phyloP scores from a whole-genome alignment of 2,329 filamentous ascomycete genomes.

The Penicillium sp. region DNA sequence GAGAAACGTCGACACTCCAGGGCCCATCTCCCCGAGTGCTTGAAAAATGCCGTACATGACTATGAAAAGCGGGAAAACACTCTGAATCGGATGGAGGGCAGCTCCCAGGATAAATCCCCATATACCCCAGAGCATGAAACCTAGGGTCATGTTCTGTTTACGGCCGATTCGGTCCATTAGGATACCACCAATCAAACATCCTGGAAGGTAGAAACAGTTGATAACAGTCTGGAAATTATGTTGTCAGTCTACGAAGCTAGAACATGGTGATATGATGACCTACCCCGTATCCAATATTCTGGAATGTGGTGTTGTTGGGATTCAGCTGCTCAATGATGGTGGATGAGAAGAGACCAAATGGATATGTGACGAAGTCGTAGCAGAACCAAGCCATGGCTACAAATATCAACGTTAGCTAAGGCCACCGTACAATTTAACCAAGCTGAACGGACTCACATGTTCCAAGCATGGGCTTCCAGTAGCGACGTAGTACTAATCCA shows the following conservation, averaged over 20 bases:
- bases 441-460: slow-evolving; percentile 24
- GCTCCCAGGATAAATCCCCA: slow-evolving; percentile 53
- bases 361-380: slow-evolving; percentile 56
- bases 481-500: slow-evolving; percentile 46
- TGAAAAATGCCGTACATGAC: slow-evolving; percentile 53
- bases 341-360: slow-evolving; percentile 55
- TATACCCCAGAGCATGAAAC: slow-evolving; percentile 45
- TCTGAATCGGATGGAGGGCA: slow-evolving; percentile 45
- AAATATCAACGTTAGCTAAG: background rate
- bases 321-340: slow-evolving; percentile 50
- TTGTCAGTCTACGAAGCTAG: background rate
- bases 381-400: slow-evolving; percentile 49
- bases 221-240: slow-evolving; percentile 41
- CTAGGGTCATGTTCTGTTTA: slow-evolving; percentile 51
- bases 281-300: slow-evolving; percentile 27
- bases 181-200: slow-evolving; percentile 47
- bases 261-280: background rate
- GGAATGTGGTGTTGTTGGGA: slow-evolving; percentile 39
- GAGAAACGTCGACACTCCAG: slow-evolving; percentile 43
- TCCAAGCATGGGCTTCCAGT: slow-evolving; percentile 51
- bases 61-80: slow-evolving; percentile 50
- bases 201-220: slow-evolving; percentile 52
- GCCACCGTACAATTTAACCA: too few species aligned
- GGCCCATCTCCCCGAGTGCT: slow-evolving; percentile 50
- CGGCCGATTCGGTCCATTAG: slow-evolving; percentile 51